Evolutionary conservation across 2,329 filamentous ascomycete species (phyloP).

Genomic region (Verticillium isaacii): DNA sequence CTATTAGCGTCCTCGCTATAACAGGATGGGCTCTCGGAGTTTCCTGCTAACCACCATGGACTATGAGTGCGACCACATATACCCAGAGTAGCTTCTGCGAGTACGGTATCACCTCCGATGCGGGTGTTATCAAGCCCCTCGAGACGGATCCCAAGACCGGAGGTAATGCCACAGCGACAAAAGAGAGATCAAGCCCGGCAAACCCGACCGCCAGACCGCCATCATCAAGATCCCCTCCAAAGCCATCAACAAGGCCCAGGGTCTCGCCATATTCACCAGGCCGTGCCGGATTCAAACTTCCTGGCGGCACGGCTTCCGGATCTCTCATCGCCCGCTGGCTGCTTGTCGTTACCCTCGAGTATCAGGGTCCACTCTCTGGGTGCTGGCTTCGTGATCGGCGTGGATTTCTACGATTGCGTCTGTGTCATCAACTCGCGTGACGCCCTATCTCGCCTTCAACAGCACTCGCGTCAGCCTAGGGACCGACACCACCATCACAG

Average conservation of each 20-base stretch:
- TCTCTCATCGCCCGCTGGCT: constrained; percentile 59
- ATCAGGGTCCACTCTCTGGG: constrained; percentile 78
- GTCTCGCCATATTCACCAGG: constrained; percentile 71
- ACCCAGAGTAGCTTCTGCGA: constrained; percentile 84
- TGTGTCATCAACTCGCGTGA: constrained; percentile 77
- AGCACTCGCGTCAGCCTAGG: constrained; percentile 71
- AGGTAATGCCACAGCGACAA: constrained; percentile 1
- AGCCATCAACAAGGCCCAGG: constrained; percentile 61
- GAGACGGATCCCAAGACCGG: constrained; percentile 18
- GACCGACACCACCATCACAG: constrained; percentile 71
- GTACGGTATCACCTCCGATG: constrained; percentile 46
- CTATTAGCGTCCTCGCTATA: constrained; percentile 72
- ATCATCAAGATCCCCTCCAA: constrained; percentile 50
- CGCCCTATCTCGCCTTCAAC: constrained; percentile 71
- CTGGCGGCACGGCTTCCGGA: constrained; percentile 63
- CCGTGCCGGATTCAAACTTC: constrained; percentile 60
- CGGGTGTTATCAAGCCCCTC: constrained; percentile 15
- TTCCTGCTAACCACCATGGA: constrained; percentile 81
- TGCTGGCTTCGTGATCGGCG: constrained; percentile 73
- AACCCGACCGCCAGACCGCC: constrained; percentile 33
- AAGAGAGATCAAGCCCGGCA: too few relatives aligned
- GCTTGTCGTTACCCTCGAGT: constrained; percentile 76
- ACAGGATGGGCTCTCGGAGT: constrained; percentile 74
- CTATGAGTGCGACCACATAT: constrained; percentile 80
- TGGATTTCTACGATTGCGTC: constrained; percentile 87